Evolutionary conservation across 2,329 filamentous ascomycete species (phyloP).

Genomic region (Colletotrichum australisinense): DNA sequence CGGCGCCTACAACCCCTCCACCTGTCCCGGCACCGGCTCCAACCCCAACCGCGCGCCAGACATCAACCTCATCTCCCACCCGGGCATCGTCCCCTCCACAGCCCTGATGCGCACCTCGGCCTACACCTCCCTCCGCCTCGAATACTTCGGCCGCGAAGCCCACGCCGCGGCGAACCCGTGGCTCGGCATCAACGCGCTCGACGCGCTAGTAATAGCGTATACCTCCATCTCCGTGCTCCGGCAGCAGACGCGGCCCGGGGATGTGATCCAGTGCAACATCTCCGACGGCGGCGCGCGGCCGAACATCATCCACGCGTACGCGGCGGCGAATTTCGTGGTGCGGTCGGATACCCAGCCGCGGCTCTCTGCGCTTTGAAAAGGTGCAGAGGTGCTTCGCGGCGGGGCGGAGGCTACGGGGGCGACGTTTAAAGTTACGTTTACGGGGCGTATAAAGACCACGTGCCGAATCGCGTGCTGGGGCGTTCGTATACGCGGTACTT

Average conservation of each 20-base stretch:
- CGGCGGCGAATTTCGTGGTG: conserved; percentile 49
- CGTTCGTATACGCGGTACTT: conserved; percentile 56
- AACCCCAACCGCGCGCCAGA: conserved; percentile 51
- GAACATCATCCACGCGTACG: conserved; percentile 67
- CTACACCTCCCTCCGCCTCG: conserved; percentile 59
- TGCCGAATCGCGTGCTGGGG: conserved; percentile 63
- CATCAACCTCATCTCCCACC: conserved; percentile 62
- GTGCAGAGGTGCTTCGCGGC: conserved; percentile 55
- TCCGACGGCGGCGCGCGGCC: conserved; percentile 62
- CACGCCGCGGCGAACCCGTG: conserved; percentile 69
- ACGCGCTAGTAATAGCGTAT: conserved; percentile 63
- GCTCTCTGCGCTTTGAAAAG: conserved; percentile 52
- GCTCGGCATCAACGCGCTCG: conserved; percentile 70
- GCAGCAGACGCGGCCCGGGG: conserved; percentile 65
- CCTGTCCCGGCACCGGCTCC: conserved; percentile 33
- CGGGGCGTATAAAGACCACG: conserved; percentile 63
- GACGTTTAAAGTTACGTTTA: conserved; percentile 53
- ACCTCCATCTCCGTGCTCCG: conserved; percentile 62
- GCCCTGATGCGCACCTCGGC: conserved; percentile 64
- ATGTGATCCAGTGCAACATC: conserved; percentile 63
- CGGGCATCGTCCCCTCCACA: conserved; percentile 54
- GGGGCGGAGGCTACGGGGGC: conserved; percentile 58
- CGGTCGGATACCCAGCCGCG: conserved; percentile 43
- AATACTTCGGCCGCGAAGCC: conserved; percentile 65
- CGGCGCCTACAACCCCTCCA: conserved; percentile 46